phyloP scores from a whole-genome alignment of 805 yeast genomes.

The Jamesozyma gamospora region DNA sequence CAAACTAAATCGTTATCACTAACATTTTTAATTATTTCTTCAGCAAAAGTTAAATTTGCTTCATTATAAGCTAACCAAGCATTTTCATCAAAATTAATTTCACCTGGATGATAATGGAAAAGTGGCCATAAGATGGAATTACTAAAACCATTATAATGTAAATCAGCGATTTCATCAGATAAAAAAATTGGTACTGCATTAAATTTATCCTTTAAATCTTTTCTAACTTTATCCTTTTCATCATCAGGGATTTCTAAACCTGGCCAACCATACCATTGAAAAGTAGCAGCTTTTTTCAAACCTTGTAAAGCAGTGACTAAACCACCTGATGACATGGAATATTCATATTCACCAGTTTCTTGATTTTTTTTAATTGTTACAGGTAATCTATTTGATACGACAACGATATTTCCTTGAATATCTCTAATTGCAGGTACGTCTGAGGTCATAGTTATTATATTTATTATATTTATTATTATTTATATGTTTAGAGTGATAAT shows the following conservation, averaged over 20 bases:
- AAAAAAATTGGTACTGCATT: constrained; percentile 85
- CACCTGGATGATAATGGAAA: constrained; percentile 98
- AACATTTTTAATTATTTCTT: constrained; percentile 56
- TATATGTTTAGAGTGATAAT: no score
- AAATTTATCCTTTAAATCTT: constrained; percentile 65
- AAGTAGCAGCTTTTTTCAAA: constrained; percentile 65
- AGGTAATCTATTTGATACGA: constrained; percentile 90
- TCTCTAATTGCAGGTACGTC: background rate
- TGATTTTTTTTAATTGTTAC: constrained; percentile 69
- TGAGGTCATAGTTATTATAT: background rate
- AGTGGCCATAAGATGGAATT: constrained; percentile 96
- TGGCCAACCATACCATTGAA: constrained; percentile 99
- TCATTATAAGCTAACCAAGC: constrained; percentile 98
- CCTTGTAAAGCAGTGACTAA: constrained; percentile 94
- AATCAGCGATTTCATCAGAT: constrained; percentile 81
- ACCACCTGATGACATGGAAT: constrained; percentile 94
- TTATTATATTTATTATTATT: no score
- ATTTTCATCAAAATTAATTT: constrained; percentile 92
- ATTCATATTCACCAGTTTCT: constrained; percentile 55
- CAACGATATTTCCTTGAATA: constrained; percentile 61
- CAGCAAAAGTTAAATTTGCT: constrained; percentile 78
- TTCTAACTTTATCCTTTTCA: constrained; percentile 59
- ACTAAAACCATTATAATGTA: constrained; percentile 93
- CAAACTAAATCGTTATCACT: constrained; percentile 83
- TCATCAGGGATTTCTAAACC: constrained; percentile 75